Conservation (phyloP, 495 filamentous ascomycete genomes). For the Hyaloscypha hepaticicola region DNA sequence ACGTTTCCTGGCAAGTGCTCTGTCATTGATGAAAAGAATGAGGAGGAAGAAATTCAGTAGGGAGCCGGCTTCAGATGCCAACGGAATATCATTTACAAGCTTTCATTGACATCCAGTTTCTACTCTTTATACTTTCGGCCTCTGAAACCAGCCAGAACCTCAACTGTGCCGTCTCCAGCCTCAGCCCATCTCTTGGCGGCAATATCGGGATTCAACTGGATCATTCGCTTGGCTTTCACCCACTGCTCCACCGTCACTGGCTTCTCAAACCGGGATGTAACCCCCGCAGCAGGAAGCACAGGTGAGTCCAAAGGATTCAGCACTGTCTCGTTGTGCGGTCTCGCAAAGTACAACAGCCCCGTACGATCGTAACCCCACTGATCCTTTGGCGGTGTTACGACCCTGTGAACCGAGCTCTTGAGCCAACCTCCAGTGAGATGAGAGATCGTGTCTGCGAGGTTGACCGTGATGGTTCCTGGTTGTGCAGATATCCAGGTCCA, state of each 20-base stretch:
- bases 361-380: slow-evolving; percentile 48
- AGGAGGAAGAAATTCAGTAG: no score
- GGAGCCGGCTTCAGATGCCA: no score
- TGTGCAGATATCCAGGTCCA: slow-evolving; percentile 49
- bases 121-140: slow-evolving; percentile 19
- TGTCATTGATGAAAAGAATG: no score
- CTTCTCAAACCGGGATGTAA: slow-evolving; percentile 33
- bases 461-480: slow-evolving; percentile 52
- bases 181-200: slow-evolving; percentile 42
- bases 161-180: slow-evolving; percentile 20
- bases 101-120: no score
- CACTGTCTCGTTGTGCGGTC: slow-evolving; percentile 42
- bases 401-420: slow-evolving; percentile 53
- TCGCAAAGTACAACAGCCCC: slow-evolving; percentile 48
- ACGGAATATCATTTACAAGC: no score
- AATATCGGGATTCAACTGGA: slow-evolving; percentile 44
- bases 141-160: slow-evolving; percentile 20
- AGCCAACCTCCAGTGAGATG: slow-evolving; percentile 49
- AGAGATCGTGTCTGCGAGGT: slow-evolving; percentile 48
- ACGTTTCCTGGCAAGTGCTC: no score
- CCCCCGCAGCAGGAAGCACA: slow-evolving; percentile 33
- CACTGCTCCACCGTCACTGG: slow-evolving; percentile 39
- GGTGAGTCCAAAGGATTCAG: slow-evolving; percentile 40
- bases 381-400: slow-evolving; percentile 47
- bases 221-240: slow-evolving; percentile 38